A percentile compares a stretch with the other conserved stretches of the same genome.
Conservation (phyloP, 2,329 filamentous ascomycete genomes). For the Drechslerella coelobrocha region DNA sequence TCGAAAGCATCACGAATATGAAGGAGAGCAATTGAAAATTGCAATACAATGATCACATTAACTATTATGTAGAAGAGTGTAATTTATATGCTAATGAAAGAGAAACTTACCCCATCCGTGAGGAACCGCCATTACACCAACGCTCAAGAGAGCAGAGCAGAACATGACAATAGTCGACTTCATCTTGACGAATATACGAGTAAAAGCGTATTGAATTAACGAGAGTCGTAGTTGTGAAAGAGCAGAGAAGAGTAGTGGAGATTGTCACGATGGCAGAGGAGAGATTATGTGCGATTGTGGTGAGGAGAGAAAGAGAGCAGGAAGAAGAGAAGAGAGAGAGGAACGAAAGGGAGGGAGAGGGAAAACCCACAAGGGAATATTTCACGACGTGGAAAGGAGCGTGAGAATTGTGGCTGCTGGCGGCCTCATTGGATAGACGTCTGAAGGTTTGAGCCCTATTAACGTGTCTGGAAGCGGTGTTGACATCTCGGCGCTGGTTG, state of each 20-base stretch:
- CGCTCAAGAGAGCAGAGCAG: conserved; percentile 38
- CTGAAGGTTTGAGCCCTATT: neutral
- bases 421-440: neutral
- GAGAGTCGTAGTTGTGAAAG: conserved; percentile 27
- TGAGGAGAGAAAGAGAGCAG: conserved; percentile 15
- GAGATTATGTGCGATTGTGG: neutral
- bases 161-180: conserved; percentile 43
- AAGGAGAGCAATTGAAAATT: neutral
- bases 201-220: conserved; percentile 27
- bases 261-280: conserved; percentile 11
- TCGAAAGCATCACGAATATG: neutral
- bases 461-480: neutral
- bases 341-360: neutral
- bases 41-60: no score
- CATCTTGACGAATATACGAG: conserved; percentile 35
- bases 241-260: conserved; percentile 13
- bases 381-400: neutral
- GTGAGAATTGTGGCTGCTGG: neutral
- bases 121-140: conserved; percentile 37
- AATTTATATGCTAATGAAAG: neutral
- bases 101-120: conserved; percentile 35
- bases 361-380: neutral
- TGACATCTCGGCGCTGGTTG: neutral
- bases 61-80: conserved; percentile 3
- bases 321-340: conserved; percentile 13